Base-by-base conservation (phyloP, 139 green algal species). In the Mesostigma viride region DNA sequence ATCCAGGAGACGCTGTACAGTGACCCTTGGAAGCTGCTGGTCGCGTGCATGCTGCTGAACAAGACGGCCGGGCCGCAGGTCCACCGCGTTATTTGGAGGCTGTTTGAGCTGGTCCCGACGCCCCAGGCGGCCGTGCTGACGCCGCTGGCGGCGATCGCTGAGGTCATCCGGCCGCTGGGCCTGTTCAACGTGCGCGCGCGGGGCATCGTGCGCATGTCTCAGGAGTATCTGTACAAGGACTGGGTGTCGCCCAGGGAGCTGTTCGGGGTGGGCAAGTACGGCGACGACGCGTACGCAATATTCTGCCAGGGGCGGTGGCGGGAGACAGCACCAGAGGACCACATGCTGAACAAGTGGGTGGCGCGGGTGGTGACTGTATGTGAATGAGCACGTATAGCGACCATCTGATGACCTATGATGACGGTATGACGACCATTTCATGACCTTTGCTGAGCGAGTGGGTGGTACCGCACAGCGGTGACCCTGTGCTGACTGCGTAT, bases 11-110 rank as follows among this genome's bases (percentile, higher is more conserved):
- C 94, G 76, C 68, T 97, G 65, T 96, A 86, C 44, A 35, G 72
- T 0, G 76, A 96, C 73, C 90, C 92, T 17, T 97, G 91, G 91
- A 84, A 83, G 63, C 71, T 97, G 59, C 76, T 97, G 56, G 69
- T 96, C 57, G 87, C 76, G 0, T 95, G 89, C 79, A 85, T 95
- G 63, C 81, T 95, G 53, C 80, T 95, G 2, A 95, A 95, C 76
- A 92, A 91, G 44, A 97, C 91, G 0, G 80, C 74, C 0, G 80
- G 72, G 70, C 2, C 40, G 57, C 82, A 95, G 87, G 90, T 96
- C 31, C 75, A 90, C 3, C 61, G 56, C 3, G 82, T 96, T 31
- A 75, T 96, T 3, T 94, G 86, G 74, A 40, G 74, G 1, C 77
- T 96, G 36, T 89, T 96, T 58, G 27, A 76, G 32, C 63, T 89